phyloP scores from a whole-genome alignment of 306 rosid genomes.

The Glycine soja region DNA sequence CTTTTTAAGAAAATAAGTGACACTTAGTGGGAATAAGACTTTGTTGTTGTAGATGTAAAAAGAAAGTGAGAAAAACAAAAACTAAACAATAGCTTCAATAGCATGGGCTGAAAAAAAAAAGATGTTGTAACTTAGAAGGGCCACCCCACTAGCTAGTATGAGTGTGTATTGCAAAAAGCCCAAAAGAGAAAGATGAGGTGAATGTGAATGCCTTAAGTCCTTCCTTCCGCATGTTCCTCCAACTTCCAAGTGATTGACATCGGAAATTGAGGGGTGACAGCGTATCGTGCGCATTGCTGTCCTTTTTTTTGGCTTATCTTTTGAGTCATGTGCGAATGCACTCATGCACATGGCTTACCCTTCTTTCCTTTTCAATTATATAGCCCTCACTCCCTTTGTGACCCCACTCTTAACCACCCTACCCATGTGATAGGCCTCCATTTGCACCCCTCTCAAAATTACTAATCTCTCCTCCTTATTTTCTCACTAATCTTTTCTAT shows the following conservation, averaged over 20 bases:
- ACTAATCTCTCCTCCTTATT: neutral
- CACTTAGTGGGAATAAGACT: too few species aligned
- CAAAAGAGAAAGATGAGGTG: too few species aligned
- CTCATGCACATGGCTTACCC: slow-evolving; percentile 40
- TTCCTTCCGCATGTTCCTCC: too few species aligned
- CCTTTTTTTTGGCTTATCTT: slow-evolving; percentile 20
- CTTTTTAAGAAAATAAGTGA: too few species aligned
- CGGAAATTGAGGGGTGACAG: slow-evolving; percentile 36
- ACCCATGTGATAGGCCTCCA: slow-evolving; percentile 43
- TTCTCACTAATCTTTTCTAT: neutral
- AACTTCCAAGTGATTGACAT: neutral
- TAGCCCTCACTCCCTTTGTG: neutral
- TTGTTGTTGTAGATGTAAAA: too few species aligned
- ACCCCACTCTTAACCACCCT: slow-evolving; percentile 31
- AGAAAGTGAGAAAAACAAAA: too few species aligned
- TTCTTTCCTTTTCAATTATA: slow-evolving; percentile 41
- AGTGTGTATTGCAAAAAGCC: too few species aligned
- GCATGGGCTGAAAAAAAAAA: too few species aligned
- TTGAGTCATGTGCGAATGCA: slow-evolving; percentile 41
- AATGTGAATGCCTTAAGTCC: too few species aligned
- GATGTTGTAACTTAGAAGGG: too few species aligned
- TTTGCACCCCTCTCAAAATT: neutral
- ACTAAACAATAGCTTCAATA: too few species aligned
- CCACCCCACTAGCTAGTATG: too few species aligned
- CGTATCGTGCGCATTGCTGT: slow-evolving; percentile 39